Evolutionary conservation across 345 rosid species (phyloP), one percentile per base, ranked within the genome.

Genomic region (Turritis glabra): DNA sequence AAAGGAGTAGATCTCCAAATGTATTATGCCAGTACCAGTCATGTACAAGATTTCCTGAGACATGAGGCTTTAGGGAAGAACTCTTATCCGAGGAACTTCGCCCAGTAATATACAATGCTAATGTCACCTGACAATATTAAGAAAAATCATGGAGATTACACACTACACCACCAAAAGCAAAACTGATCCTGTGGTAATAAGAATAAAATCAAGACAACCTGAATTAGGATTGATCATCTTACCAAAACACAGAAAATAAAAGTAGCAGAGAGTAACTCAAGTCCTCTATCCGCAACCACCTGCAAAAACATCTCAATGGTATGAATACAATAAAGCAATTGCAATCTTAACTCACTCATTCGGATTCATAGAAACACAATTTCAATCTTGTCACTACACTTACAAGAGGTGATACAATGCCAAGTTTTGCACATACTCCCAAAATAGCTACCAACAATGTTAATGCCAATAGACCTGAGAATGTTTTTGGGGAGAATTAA

Each of bases 231-330:
- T 1, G 0, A 74, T 51, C 57, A 67, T 85, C 95, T 89, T 81
- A 82, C 99, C 73, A 92, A 77, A 78, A 84, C 47, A 82, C 97
- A 83, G 79, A 91, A 84, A 15, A 89, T 69, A 66, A 86, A 84
- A 50, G 97, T 85, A 54, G 96, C 74, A 1, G 99, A 88, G 50
- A 95, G 88, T 52, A 95, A 82, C 89, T 89, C 89, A 57, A 90
- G 80, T 58, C 97, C 97, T 82, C 89, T 85, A 69, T 89, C 96
- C 10, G 97, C 79, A 76, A 87, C 87, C 69, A 82, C 87, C 99
- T 90, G 81, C 79, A 79, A 78, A 78, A 21, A 54, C 15, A 57
- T 67, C 17, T 13, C 8, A 48, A 67, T 23, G 44, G 29, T 52
- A 35, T 55, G 12, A 72, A 43, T 32, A 51, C 35, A 25, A 62